Conservation (phyloP, 108 stramenopile genomes). For the Epipyxis sp. region DNA sequence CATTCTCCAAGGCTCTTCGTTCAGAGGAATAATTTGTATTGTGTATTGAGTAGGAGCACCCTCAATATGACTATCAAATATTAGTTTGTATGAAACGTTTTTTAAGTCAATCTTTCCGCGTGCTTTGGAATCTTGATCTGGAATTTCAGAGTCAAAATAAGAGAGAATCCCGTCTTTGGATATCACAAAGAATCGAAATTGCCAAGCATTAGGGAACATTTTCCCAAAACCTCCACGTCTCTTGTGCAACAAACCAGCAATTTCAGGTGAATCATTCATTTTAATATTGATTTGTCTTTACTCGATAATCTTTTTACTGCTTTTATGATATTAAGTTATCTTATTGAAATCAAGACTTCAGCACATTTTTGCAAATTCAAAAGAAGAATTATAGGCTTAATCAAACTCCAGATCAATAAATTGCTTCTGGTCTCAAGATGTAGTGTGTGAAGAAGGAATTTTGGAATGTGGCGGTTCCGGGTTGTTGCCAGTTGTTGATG, state of each 20-base stretch:
- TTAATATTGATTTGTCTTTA: no score
- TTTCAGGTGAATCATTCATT: constrained; percentile 9
- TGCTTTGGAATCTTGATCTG: constrained; percentile 17
- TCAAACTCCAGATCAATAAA: no score
- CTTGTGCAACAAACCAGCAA: constrained; percentile 47
- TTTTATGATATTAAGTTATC: no score
- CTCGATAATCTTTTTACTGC: no score
- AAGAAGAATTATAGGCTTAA: no score
- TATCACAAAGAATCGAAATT: constrained; percentile 12
- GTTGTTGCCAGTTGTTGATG: no score
- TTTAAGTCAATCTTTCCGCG: not conserved
- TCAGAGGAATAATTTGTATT: not conserved
- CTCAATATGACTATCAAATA: not conserved
- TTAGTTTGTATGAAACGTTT: not conserved
- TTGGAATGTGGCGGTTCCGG: no score
- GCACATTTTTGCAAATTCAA: no score
- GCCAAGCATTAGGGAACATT: constrained; percentile 35
- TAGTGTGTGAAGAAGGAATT: no score
- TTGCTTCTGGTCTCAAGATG: no score
- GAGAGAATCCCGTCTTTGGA: constrained; percentile 17
- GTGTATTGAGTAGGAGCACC: constrained; percentile 13
- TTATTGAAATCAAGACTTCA: no score
- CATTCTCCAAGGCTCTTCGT: constrained; percentile 30
- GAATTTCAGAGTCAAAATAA: constrained; percentile 12
- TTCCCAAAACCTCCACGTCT: constrained; percentile 58